Evolutionary conservation across 257 asterid species (phyloP).

Genomic region (Lantana camara): DNA sequence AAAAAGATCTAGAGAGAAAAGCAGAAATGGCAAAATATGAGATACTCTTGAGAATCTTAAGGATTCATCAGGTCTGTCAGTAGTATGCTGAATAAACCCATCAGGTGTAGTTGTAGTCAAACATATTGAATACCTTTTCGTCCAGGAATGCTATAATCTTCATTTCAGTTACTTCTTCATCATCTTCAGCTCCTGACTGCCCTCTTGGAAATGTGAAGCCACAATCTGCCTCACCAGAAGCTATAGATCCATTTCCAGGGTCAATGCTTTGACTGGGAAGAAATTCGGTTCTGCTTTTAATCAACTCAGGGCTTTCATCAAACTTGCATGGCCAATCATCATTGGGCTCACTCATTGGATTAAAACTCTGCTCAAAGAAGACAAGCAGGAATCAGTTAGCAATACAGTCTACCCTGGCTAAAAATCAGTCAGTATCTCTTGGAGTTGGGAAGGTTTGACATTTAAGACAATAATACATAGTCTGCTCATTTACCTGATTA

Average conservation of each 20-base stretch:
- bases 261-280: slow-evolving; percentile 46
- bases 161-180: slow-evolving; percentile 84
- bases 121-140: slow-evolving; percentile 64
- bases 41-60: not conserved
- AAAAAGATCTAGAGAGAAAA: slow-evolving; percentile 2
- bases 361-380: slow-evolving; percentile 67
- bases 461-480: slow-evolving; percentile 19
- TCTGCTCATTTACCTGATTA: slow-evolving; percentile 62
- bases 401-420: slow-evolving; percentile 4
- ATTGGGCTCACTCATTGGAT: slow-evolving; percentile 88
- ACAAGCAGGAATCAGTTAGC: slow-evolving; percentile 22
- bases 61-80: not conserved
- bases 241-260: slow-evolving; percentile 42
- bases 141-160: slow-evolving; percentile 91
- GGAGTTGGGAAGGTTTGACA: slow-evolving; percentile 9
- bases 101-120: not conserved
- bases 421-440: slow-evolving; percentile 11
- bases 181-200: slow-evolving; percentile 68
- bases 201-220: slow-evolving; percentile 73
- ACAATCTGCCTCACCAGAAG: slow-evolving; percentile 51
- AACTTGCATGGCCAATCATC: slow-evolving; percentile 80
- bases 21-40: slow-evolving; percentile 3
- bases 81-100: slow-evolving; percentile 4
- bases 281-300: slow-evolving; percentile 42
- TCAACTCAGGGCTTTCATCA: slow-evolving; percentile 71